Evolutionary conservation across 2,329 filamentous ascomycete genomes (phyloP).

Genomic region (Cladosporium sp.): DNA sequence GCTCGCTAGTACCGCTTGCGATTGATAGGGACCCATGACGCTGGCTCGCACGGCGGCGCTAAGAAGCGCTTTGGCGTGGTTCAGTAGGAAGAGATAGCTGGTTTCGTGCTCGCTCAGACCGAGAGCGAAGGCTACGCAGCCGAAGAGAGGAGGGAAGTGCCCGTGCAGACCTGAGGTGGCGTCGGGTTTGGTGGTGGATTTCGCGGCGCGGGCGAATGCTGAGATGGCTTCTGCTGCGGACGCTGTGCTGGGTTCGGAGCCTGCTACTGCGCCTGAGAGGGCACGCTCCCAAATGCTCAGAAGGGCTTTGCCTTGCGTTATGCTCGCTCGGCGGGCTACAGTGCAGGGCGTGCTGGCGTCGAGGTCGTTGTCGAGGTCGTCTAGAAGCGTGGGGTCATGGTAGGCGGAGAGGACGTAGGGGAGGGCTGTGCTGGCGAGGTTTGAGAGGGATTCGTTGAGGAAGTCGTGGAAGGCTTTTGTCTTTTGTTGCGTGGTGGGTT

Average conservation of each 20-base stretch:
- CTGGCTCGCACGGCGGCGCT: constrained; percentile 73
- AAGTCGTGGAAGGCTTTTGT: constrained; percentile 55
- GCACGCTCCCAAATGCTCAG: constrained; percentile 65
- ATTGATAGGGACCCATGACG: constrained; percentile 75
- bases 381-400: constrained; percentile 42
- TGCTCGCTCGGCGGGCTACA: constrained; percentile 70
- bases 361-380: constrained; percentile 64
- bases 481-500: constrained; percentile 29
- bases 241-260: constrained; percentile 10
- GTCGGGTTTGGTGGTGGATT: constrained; percentile 14
- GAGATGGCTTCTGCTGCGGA: constrained; percentile 13
- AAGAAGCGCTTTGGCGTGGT: constrained; percentile 70
- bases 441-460: constrained; percentile 64
- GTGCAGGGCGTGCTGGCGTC: constrained; percentile 74
- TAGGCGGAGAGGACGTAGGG: constrained; percentile 70
- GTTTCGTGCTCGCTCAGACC: constrained; percentile 58
- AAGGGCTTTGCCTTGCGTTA: constrained; percentile 70
- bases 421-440: constrained; percentile 66
- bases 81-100: constrained; percentile 70
- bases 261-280: constrained; percentile 16
- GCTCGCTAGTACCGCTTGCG: constrained; percentile 66
- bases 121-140: constrained; percentile 59
- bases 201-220: constrained; percentile 21
- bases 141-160: constrained; percentile 68
- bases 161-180: constrained; percentile 36